phyloP scores from a whole-genome alignment of 75 land plant genomes.

The Isoetes taiwanensis region DNA sequence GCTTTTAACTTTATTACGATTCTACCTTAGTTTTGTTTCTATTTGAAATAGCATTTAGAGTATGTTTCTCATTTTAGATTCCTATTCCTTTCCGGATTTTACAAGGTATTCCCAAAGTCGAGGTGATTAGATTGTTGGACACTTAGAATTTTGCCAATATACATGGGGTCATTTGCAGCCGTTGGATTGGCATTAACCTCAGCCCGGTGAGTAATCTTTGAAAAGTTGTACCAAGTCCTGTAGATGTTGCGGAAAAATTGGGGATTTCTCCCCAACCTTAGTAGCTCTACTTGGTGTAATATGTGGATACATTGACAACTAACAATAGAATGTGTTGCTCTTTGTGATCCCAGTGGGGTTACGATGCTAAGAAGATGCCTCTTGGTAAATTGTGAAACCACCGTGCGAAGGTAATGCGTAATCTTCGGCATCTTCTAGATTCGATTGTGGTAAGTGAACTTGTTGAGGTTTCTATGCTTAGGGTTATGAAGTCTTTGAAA shows the following conservation, averaged over 20 bases:
- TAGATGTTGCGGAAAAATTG: conserved; percentile 51
- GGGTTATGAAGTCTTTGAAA: conserved; percentile 92
- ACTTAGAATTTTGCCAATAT: conserved; percentile 60
- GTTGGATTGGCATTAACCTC: conserved; percentile 83
- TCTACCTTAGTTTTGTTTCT: no score
- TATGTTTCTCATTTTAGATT: no score
- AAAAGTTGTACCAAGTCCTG: conserved; percentile 53
- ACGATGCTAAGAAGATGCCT: conserved; percentile 84
- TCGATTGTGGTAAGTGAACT: no score
- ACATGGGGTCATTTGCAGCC: conserved; percentile 76
- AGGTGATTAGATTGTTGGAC: conserved; percentile 59
- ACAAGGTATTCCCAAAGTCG: conserved; percentile 56
- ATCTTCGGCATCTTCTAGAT: no score
- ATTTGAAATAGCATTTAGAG: no score
- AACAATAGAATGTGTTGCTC: not conserved
- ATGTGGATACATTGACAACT: conserved; percentile 66
- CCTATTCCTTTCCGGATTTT: no score
- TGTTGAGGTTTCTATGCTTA: conserved; percentile 13
- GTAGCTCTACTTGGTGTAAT: conserved; percentile 57
- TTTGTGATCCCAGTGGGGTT: conserved; percentile 30
- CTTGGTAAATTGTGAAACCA: conserved; percentile 92
- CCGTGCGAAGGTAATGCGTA: conserved; percentile 60
- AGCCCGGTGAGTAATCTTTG: conserved; percentile 60
- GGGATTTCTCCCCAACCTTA: conserved; percentile 31
- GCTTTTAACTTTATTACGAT: not conserved